Percentiles rank a stretch among this genome's conserved stretches.
phyloP scores from a whole-genome alignment of 2,329 filamentous ascomycete species.

The Celoporthe dispersa region DNA sequence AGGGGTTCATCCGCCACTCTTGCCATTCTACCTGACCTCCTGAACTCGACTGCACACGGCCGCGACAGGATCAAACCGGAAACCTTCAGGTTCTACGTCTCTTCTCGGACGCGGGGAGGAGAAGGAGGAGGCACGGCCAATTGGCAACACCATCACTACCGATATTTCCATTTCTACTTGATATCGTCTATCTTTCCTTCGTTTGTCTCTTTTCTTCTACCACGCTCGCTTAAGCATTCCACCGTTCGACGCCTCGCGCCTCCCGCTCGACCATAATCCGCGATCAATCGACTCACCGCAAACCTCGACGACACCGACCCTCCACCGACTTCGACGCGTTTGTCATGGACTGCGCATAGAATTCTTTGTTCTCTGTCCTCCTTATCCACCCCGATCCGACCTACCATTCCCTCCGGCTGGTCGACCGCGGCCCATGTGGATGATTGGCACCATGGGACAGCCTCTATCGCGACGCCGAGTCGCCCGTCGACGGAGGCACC shows the following conservation, averaged over 20 bases:
- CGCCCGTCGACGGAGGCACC: conserved; percentile 38
- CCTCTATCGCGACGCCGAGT: conserved; percentile 48
- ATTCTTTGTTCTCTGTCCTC: background rate
- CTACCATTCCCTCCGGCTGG: background rate
- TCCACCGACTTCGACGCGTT: background rate
- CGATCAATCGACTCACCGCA: conserved; percentile 3
- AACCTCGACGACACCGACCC: background rate
- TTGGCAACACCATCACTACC: background rate
- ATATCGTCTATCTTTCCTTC: conserved; percentile 12
- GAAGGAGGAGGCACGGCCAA: background rate
- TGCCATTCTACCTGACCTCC: background rate
- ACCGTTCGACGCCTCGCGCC: conserved; percentile 6
- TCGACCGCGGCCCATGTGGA: conserved; percentile 17
- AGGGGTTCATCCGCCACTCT: background rate
- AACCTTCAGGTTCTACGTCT: background rate
- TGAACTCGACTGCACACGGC: background rate
- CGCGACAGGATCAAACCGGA: background rate
- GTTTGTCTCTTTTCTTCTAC: background rate
- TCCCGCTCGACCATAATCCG: conserved; percentile 8
- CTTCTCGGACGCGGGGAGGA: background rate
- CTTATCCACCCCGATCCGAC: background rate
- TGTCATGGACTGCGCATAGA: conserved; percentile 29
- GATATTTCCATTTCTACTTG: background rate
- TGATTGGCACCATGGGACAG: conserved; percentile 51
- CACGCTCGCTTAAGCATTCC: conserved; percentile 22